Conservation (phyloP, 169 alveolate species). For the Theileria orientalis region DNA sequence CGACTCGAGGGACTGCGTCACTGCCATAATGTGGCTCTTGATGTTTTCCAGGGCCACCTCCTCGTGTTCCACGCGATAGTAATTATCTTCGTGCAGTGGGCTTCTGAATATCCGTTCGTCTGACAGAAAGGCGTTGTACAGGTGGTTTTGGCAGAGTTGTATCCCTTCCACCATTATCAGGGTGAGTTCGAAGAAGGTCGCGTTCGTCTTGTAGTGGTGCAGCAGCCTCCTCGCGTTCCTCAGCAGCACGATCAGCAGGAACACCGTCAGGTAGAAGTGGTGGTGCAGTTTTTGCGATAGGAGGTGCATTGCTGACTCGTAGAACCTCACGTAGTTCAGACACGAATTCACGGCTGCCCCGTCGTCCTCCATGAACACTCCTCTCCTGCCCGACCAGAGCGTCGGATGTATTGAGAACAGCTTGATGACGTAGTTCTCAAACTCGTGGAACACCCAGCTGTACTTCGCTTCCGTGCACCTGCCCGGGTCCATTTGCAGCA, state of each 20-base stretch:
- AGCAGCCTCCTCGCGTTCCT: slow-evolving; percentile 45
- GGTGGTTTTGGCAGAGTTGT: slow-evolving; percentile 24
- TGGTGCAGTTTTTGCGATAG: slow-evolving; percentile 22
- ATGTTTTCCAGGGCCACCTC: neutral
- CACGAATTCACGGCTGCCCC: neutral
- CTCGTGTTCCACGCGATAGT: neutral
- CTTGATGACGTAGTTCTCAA: slow-evolving; percentile 12
- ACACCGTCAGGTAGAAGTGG: slow-evolving; percentile 18
- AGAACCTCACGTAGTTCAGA: slow-evolving; percentile 15
- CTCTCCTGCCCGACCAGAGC: neutral
- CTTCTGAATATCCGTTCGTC: neutral
- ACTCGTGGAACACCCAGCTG: neutral
- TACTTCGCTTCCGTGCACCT: no score
- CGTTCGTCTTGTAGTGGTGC: slow-evolving; percentile 7
- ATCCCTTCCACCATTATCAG: slow-evolving; percentile 34
- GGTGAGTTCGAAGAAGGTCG: slow-evolving; percentile 33
- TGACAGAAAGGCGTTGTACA: slow-evolving; percentile 5
- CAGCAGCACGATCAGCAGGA: slow-evolving; percentile 24
- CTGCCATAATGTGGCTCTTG: neutral
- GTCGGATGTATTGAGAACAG: slow-evolving; percentile 27
- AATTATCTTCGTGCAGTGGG: neutral
- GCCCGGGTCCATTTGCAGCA: no score
- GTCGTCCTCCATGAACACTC: slow-evolving; percentile 16
- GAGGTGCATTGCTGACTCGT: slow-evolving; percentile 24
- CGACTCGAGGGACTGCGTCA: neutral